Conservation (phyloP, 805 yeast species). For the Ogataea angusta region DNA sequence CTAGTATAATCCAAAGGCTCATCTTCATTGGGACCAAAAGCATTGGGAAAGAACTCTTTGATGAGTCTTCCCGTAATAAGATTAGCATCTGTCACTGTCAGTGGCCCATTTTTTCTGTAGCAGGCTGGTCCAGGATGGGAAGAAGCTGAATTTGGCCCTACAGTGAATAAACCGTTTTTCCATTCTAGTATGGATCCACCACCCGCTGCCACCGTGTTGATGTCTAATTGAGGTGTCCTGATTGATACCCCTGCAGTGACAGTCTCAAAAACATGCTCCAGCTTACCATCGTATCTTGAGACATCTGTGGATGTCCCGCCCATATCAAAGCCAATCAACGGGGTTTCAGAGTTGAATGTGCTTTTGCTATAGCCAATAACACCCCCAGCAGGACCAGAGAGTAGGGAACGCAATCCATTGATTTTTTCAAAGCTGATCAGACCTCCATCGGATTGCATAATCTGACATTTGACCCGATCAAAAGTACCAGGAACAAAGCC, state of each 20-base stretch:
- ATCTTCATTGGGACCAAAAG: constrained; percentile 79
- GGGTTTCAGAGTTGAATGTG: constrained; percentile 53
- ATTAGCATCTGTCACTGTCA: constrained; percentile 85
- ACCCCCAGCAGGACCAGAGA: constrained; percentile 99
- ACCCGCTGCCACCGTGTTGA: constrained; percentile 82
- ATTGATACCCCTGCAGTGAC: constrained; percentile 77
- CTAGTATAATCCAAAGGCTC: constrained; percentile 59
- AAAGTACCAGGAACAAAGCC: constrained; percentile 53
- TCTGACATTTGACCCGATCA: constrained; percentile 57
- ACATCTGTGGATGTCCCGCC: constrained; percentile 91
- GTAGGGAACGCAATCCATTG: constrained; percentile 80
- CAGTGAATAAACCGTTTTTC: constrained; percentile 72
- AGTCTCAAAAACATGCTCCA: constrained; percentile 78
- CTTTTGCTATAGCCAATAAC: constrained; percentile 89
- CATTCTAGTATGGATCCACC: constrained; percentile 71
- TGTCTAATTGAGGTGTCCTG: constrained; percentile 79
- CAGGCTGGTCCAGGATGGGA: constrained; percentile 92
- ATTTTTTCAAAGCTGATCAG: constrained; percentile 75
- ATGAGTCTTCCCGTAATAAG: constrained; percentile 66
- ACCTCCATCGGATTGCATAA: constrained; percentile 97
- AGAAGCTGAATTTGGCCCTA: constrained; percentile 85
- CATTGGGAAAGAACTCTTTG: constrained; percentile 73
- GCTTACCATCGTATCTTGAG: constrained; percentile 59
- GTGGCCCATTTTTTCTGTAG: constrained; percentile 78
- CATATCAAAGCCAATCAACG: constrained; percentile 81